Evolutionary conservation across 2,329 filamentous ascomycete species (phyloP).

Genomic region (Penicillium sp.): DNA sequence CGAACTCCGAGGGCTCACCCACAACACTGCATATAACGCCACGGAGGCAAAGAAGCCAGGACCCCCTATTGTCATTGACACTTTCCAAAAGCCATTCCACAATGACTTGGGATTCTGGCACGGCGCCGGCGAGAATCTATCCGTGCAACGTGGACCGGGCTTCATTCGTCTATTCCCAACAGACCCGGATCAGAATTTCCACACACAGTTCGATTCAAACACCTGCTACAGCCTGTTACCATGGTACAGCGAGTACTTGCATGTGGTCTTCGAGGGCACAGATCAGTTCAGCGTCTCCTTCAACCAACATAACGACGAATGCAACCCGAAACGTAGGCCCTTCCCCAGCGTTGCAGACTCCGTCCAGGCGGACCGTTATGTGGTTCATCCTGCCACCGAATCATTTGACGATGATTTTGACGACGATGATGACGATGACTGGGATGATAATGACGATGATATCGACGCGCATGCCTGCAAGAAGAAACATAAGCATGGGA

Average conservation of each 20-base stretch:
- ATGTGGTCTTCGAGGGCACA: slow-evolving; percentile 62
- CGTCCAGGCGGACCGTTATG: slow-evolving; percentile 62
- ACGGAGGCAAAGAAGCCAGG: not conserved
- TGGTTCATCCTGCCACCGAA: slow-evolving; percentile 7
- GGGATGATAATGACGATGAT: not conserved
- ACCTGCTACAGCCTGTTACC: slow-evolving; percentile 56
- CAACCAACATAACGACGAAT: slow-evolving; percentile 64
- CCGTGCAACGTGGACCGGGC: slow-evolving; percentile 51
- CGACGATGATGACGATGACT: not conserved
- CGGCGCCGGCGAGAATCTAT: slow-evolving; percentile 61
- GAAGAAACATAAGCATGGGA: not conserved
- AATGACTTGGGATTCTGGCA: slow-evolving; percentile 66
- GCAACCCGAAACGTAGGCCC: slow-evolving; percentile 55
- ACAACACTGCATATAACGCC: not conserved
- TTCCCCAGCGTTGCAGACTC: slow-evolving; percentile 68
- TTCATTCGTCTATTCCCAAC: slow-evolving; percentile 57
- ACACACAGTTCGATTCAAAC: slow-evolving; percentile 55
- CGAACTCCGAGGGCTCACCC: slow-evolving; percentile 9
- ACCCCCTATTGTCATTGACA: slow-evolving; percentile 54
- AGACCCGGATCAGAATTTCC: slow-evolving; percentile 61
- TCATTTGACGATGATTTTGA: not conserved
- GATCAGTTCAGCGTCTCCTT: slow-evolving; percentile 63
- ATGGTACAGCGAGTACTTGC: slow-evolving; percentile 60
- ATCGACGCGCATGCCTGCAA: not conserved
- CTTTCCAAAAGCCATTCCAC: slow-evolving; percentile 51